Base-by-base conservation (phyloP, 23 red algal species). In the Gracilariopsis chorda region DNA sequence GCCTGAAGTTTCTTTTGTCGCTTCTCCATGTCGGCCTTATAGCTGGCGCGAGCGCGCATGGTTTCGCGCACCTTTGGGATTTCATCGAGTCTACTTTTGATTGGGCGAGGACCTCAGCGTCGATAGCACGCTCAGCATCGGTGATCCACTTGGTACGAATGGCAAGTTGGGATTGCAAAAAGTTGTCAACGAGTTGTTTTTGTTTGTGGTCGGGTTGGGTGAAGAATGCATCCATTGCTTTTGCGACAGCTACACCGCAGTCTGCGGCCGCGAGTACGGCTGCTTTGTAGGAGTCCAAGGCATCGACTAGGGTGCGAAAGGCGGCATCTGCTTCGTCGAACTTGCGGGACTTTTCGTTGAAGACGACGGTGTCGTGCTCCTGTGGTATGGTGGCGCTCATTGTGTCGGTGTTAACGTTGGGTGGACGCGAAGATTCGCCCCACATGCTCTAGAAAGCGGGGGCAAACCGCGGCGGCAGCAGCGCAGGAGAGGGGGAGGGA, bases 21-120 rank as follows among this genome's bases (percentile, higher is more conserved):
- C 81, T 85, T 84, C 34, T 86, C 78, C 79, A 94, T 86, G 27
- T 94, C 91, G 27, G 91, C 68, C 69, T 70, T 59, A 39, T 80
- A 55, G 23, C 64, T 67, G 49, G 63, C 68, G 43, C 91, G 80
- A 35, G 43, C 42, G 11, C 83, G 83, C 63, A 94, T 86, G 17
- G 62, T 60, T 19, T 79, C 81, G 48, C 91, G 91, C 10, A 94
- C 91, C 64, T 75, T 85, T 60, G 91, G 91, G 56, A 86, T 86
- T 47, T 94, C 79, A 42, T 87, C 91, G 8, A 86, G 23, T 23
- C 91, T 43, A 51, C 57, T 70, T 44, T 79, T 61, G 46, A 86
- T 85, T 14, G 91, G 79, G 64, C 82, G 37, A 86, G 46, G 3
- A 86, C 91, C 29, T 91, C 75, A 0, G 53, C 39, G 32, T 91